Evolutionary conservation across 345 rosid genomes (phyloP).

Genomic region (Acer saccharum): DNA sequence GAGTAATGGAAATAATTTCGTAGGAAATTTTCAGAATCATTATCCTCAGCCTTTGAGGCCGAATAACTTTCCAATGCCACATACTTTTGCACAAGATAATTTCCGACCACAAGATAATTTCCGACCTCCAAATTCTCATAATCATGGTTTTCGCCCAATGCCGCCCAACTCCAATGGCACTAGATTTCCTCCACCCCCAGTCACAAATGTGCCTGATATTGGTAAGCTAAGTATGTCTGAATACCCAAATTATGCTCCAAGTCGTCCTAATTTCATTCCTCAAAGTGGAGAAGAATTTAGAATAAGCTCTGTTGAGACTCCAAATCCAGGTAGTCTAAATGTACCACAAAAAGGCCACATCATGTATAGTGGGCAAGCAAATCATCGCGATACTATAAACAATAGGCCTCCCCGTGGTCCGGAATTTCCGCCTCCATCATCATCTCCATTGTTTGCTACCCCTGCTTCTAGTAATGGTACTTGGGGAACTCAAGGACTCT

Average conservation of each 20-base stretch:
- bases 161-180: slow-evolving; percentile 44
- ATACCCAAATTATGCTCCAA: slow-evolving; percentile 35
- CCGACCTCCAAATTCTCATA: slow-evolving; percentile 31
- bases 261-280: slow-evolving; percentile 40
- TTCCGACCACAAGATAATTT: slow-evolving; percentile 32
- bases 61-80: slow-evolving; percentile 39
- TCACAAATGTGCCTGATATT: slow-evolving; percentile 44
- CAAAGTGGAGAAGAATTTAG: slow-evolving; percentile 42
- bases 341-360: slow-evolving; percentile 34
- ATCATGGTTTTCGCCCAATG: slow-evolving; percentile 47
- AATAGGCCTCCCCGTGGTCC: slow-evolving; percentile 31
- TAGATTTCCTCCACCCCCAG: slow-evolving; percentile 37
- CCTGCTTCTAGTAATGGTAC: slow-evolving; percentile 35
- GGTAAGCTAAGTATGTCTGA: slow-evolving; percentile 51
- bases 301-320: slow-evolving; percentile 33
- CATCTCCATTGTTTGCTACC: slow-evolving; percentile 26
- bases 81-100: slow-evolving; percentile 40
- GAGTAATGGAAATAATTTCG: slow-evolving; percentile 37
- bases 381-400: slow-evolving; percentile 20
- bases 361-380: slow-evolving; percentile 29
- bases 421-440: slow-evolving; percentile 32
- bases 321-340: slow-evolving; percentile 30
- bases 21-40: slow-evolving; percentile 39
- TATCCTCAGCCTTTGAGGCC: slow-evolving; percentile 42
- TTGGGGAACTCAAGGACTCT: slow-evolving; percentile 60